Evolutionary conservation across 805 yeast genomes (phyloP).

Genomic region (Priceomyces medius): DNA sequence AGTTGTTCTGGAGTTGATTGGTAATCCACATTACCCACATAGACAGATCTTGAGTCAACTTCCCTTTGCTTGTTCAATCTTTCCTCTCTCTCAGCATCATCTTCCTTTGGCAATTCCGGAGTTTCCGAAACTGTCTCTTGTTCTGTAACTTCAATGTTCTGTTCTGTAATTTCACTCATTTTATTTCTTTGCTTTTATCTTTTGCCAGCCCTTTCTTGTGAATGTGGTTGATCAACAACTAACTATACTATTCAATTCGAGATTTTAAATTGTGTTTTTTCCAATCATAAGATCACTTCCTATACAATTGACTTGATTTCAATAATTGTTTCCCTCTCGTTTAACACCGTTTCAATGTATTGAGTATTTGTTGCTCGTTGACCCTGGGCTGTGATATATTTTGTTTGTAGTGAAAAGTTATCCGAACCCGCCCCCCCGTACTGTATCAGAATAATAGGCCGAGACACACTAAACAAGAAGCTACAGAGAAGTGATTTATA

Average conservation of each 20-base stretch:
- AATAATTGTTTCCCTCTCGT: no score
- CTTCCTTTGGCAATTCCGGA: conserved; percentile 25
- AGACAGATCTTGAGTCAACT: conserved; percentile 52
- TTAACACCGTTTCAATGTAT: no score
- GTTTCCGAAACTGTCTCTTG: conserved; percentile 5
- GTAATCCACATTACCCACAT: conserved; percentile 52
- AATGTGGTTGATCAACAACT: background rate
- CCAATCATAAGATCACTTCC: no score
- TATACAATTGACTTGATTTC: no score
- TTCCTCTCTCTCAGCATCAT: conserved; percentile 23
- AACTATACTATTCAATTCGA: no score
- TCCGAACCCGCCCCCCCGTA: background rate
- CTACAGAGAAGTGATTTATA: no score
- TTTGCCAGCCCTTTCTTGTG: no score
- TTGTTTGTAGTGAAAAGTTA: background rate
- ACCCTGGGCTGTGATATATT: background rate
- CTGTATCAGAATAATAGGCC: background rate
- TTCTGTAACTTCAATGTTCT: conserved; percentile 4
- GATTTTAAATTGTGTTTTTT: no score
- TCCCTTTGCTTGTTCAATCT: conserved; percentile 42
- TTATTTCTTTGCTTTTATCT: background rate
- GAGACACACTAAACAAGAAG: no score
- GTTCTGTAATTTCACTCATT: conserved; percentile 9
- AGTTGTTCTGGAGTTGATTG: conserved; percentile 50
- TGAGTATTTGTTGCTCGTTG: no score